These are phyloP conservation scores for Trichoderma afroharzianum DNA, from an alignment of 2,329 filamentous ascomycete genomes.

Conservation along the genomic window DNA sequence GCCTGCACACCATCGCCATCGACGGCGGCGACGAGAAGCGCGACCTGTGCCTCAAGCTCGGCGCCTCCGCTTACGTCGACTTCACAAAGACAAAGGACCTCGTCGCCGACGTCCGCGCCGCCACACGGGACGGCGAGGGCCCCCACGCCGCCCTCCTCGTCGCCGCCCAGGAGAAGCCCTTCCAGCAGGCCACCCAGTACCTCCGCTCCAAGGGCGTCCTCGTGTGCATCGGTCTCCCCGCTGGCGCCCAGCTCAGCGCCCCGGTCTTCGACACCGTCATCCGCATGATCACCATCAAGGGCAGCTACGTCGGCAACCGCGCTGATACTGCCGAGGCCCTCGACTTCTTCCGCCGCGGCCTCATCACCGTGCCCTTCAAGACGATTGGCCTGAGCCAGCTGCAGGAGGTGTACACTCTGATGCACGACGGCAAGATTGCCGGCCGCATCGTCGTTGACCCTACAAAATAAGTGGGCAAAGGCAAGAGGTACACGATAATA, in stretches of 20 bases:
- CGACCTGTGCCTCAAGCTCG: slow-evolving; percentile 65
- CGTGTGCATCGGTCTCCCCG: slow-evolving; percentile 85
- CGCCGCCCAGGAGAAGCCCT: slow-evolving; percentile 84
- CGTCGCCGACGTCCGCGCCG: slow-evolving; percentile 77
- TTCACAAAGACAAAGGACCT: slow-evolving; percentile 73
- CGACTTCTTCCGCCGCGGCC: slow-evolving; percentile 79
- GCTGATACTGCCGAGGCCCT: slow-evolving; percentile 84
- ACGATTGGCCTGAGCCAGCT: slow-evolving; percentile 76
- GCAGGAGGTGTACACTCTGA: slow-evolving; percentile 73
- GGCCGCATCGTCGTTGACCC: slow-evolving; percentile 78
- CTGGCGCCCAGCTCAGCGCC: slow-evolving; percentile 72
- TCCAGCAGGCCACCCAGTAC: slow-evolving; percentile 90
- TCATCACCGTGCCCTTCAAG: slow-evolving; percentile 88
- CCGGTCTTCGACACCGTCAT: slow-evolving; percentile 88
- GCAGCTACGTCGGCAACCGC: slow-evolving; percentile 90
- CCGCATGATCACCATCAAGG: slow-evolving; percentile 87
- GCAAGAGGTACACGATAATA: neutral
- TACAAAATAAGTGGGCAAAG: slow-evolving; percentile 45
- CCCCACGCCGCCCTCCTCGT: slow-evolving; percentile 85
- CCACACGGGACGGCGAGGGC: slow-evolving; percentile 75
- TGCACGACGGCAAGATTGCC: slow-evolving; percentile 67
- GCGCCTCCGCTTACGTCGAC: slow-evolving; percentile 73
- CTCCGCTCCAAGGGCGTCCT: slow-evolving; percentile 78
- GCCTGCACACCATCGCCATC: slow-evolving; percentile 74
- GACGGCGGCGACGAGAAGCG: slow-evolving; percentile 81